These are phyloP conservation scores for Ehretia macrophylla DNA, from an alignment of 257 asterid species.

Conservation along the genomic window DNA sequence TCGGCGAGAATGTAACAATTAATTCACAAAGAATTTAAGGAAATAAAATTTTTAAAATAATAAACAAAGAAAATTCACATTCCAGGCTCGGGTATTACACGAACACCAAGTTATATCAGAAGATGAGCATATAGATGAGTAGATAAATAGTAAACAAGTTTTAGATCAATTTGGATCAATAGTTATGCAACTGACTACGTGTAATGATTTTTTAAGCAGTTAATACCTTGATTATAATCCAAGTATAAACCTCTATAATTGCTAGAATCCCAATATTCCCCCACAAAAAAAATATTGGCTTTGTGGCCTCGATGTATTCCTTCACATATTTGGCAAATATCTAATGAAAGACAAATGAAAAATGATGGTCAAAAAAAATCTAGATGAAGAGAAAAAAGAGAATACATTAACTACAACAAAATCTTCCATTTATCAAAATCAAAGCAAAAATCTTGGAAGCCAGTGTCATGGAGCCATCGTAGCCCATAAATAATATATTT, in stretches of 20 bases:
- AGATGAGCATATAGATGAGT: too few relatives aligned
- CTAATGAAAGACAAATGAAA: slow-evolving; percentile 27
- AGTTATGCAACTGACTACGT: too few relatives aligned
- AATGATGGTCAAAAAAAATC: slow-evolving; percentile 2
- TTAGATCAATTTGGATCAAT: too few relatives aligned
- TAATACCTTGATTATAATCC: slow-evolving; percentile 88
- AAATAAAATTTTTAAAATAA: too few relatives aligned
- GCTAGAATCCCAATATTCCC: slow-evolving; percentile 97
- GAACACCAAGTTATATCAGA: too few relatives aligned
- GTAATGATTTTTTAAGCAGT: not conserved
- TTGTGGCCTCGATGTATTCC: slow-evolving; percentile 70
- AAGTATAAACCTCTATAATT: slow-evolving; percentile 64
- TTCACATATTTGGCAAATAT: slow-evolving; percentile 78
- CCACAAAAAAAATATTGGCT: slow-evolving; percentile 82
- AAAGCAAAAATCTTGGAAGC: slow-evolving; percentile 96
- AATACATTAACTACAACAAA: not conserved
- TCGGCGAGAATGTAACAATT: too few relatives aligned
- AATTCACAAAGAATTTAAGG: too few relatives aligned
- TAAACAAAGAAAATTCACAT: too few relatives aligned
- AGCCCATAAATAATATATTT: slow-evolving; percentile 81
- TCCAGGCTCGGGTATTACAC: too few relatives aligned
- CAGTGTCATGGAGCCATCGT: slow-evolving; percentile 56
- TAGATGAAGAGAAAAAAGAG: not conserved
- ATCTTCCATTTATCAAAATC: slow-evolving; percentile 88
- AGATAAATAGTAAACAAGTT: too few relatives aligned